A percentile compares a stretch with the other conserved stretches of the same genome.
Conservation (phyloP, 106 monocot species). For the Iris macrosiphon region DNA sequence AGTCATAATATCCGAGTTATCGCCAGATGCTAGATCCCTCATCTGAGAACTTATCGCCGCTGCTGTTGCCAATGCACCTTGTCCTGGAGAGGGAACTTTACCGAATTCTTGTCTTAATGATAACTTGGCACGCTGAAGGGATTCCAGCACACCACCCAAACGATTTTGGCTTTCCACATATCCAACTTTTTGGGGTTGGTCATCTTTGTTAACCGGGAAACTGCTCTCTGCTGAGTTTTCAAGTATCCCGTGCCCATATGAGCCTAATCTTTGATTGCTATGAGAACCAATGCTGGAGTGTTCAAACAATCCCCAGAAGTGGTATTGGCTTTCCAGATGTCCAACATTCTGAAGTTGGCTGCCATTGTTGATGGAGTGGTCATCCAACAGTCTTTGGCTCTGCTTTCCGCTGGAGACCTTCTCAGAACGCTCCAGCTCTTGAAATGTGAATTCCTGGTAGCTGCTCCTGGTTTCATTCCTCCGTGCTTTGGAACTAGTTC, state of each 20-base stretch:
- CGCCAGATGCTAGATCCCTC: background rate
- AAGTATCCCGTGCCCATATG: background rate
- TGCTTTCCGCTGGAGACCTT: background rate
- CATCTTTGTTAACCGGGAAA: conserved; percentile 8
- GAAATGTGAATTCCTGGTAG: conserved; percentile 9
- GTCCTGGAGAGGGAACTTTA: conserved; percentile 4
- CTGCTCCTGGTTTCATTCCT: background rate
- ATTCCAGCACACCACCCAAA: conserved; percentile 39
- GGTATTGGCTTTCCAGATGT: background rate
- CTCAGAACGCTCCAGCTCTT: background rate
- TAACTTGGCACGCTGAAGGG: conserved; percentile 57
- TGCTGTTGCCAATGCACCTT: conserved; percentile 11
- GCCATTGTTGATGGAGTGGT: too few species aligned
- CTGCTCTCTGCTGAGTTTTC: conserved; percentile 8
- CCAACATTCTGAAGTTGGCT: too few species aligned
- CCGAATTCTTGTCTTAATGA: conserved; percentile 35
- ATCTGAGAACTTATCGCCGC: conserved; percentile 10
- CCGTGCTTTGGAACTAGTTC: background rate
- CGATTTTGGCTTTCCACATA: conserved; percentile 9
- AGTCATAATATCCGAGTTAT: conserved; percentile 17
- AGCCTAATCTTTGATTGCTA: conserved; percentile 7
- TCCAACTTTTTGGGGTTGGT: background rate
- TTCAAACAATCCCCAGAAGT: background rate
- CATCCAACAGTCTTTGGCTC: background rate
- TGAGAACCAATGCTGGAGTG: conserved; percentile 11